phyloP scores from a whole-genome alignment of 1,139 yeast genomes.

The Candida frijolesensis region DNA sequence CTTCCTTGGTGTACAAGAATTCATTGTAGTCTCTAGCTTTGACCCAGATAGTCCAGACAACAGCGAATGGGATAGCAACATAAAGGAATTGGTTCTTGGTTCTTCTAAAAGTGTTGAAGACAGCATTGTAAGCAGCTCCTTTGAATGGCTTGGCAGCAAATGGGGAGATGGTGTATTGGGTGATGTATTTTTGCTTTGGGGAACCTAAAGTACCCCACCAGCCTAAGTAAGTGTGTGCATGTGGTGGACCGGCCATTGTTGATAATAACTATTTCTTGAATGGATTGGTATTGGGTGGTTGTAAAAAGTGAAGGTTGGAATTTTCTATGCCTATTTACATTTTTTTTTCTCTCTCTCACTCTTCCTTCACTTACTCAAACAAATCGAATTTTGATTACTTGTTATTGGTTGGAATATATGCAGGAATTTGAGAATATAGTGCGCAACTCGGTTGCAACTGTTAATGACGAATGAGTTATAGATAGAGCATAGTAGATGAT shows the following conservation, averaged over 20 bases:
- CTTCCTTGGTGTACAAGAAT: constrained; percentile 95
- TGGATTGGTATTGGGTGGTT: neutral
- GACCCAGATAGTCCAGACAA: constrained; percentile 88
- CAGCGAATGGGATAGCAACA: constrained; percentile 73
- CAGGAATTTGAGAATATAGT: constrained; percentile 4
- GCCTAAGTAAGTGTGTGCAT: constrained; percentile 85
- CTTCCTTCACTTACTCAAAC: neutral
- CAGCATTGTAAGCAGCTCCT: constrained; percentile 81
- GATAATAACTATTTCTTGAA: neutral
- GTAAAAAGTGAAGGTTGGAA: neutral
- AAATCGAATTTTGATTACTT: constrained; percentile 2
- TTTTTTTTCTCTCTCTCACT: neutral
- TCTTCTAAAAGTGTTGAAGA: constrained; percentile 96
- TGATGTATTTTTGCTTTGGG: constrained; percentile 85
- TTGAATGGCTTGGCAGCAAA: constrained; percentile 91
- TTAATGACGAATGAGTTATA: too few relatives aligned
- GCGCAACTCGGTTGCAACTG: too few relatives aligned
- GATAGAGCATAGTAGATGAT: too few relatives aligned
- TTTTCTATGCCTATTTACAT: neutral
- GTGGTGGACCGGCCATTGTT: constrained; percentile 71
- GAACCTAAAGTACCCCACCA: constrained; percentile 95
- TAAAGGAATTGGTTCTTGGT: constrained; percentile 82
- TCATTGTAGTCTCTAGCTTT: constrained; percentile 89
- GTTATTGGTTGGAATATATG: constrained; percentile 9
- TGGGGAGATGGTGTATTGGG: constrained; percentile 88